Evolutionary conservation across 1,284 basidiomycete species (phyloP).

Genomic region (Fomitopsis pinicola): DNA sequence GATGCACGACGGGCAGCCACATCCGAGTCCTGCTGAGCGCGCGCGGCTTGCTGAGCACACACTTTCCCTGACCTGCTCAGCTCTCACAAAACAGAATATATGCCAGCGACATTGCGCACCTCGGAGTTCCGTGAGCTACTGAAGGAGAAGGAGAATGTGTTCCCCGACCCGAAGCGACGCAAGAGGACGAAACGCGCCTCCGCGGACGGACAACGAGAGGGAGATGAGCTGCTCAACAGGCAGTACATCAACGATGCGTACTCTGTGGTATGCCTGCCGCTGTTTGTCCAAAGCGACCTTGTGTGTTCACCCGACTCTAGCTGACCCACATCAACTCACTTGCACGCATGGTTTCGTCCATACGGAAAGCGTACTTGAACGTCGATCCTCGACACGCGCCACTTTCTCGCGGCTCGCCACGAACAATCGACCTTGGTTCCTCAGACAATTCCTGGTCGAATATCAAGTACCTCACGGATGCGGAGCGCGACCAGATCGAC

Average conservation of each 20-base stretch:
- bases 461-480: conserved; percentile 72
- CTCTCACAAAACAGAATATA: not conserved
- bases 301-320: conserved; percentile 30
- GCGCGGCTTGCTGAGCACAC: not conserved
- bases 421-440: conserved; percentile 52
- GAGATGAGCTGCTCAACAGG: conserved; percentile 46
- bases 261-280: conserved; percentile 51
- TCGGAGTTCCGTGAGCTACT: conserved; percentile 53
- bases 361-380: conserved; percentile 78
- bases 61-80: not conserved
- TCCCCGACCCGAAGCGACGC: conserved; percentile 47
- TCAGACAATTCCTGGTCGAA: conserved; percentile 58
- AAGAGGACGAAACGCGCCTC: conserved; percentile 36
- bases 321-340: conserved; percentile 70
- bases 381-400: conserved; percentile 55
- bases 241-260: conserved; percentile 72
- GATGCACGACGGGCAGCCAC: conserved; percentile 2
- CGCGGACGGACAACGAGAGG: conserved; percentile 31
- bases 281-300: not conserved
- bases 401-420: conserved; percentile 42
- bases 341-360: conserved; percentile 60
- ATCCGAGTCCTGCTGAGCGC: not conserved
- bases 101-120: conserved; percentile 44
- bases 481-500: conserved; percentile 89
- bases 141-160: conserved; percentile 38